Evolutionary conservation across 139 green algal species (phyloP), one percentile per base, ranked within the genome.

Genomic region (Yamagishiella unicocca): DNA sequence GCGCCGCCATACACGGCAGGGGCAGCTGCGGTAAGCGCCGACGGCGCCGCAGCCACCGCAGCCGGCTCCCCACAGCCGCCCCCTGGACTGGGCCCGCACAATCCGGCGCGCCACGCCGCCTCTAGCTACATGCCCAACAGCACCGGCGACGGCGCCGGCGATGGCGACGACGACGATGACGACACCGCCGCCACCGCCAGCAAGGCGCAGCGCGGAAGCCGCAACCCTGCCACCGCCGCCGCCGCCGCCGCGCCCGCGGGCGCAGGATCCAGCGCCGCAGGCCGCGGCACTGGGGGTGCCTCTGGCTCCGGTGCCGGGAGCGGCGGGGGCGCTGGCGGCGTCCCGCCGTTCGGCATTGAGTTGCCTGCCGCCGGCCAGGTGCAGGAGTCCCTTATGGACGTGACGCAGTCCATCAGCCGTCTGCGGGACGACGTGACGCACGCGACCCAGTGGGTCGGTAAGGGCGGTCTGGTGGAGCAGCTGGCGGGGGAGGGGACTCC

Each of bases 391-490:
- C 24, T 92, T 24, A 22, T 89, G 38, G 89, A 92, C 29, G 45
- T 55, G 33, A 90, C 89, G 4, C 85, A 92, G 66, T 85, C 85
- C 12, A 54, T 89, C 46, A 88, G 61, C 70, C 66, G 89, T 43
- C 45, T 92, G 81, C n/a, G 85, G 2, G 89, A 90, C 40, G 89
- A 90, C 24, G 82, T 92, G 74, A 82, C 89, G 55, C 37, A 42
- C 24, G 31, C 89, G 19, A 90, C 85, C 9, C 79, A 68, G 27
- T 92, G 89, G 89, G 89, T 90, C 9, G 29, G 45, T 58, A 33
- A 21, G 14, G 87, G 87, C 6, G 79, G 53, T 4, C 55, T 87
- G 12, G 72, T 62, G 31, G 68, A 87, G 87, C 70, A 88, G 71
- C 80, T 90, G 71, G 35, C 61, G 62, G 38, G 17, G 43, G 42